A percentile compares a stretch with the other conserved stretches of the same genome.
Evolutionary conservation across 345 rosid genomes (phyloP).

Genomic region (Dipteronia dyeriana): DNA sequence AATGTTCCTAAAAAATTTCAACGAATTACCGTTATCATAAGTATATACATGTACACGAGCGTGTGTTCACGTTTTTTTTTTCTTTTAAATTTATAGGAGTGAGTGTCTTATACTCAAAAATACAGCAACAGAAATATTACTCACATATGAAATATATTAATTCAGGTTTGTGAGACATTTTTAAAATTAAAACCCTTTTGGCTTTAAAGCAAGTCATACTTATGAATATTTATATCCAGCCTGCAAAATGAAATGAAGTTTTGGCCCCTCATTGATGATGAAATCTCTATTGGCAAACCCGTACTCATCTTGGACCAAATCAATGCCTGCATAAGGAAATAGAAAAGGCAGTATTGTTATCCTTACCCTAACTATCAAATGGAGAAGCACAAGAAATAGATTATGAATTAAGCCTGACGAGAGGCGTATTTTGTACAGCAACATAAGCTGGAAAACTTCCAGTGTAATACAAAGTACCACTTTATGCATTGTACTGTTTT

Average conservation of each 20-base stretch:
- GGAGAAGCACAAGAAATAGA: slow-evolving; percentile 14
- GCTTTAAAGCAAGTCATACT: slow-evolving; percentile 43
- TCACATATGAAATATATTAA: not conserved
- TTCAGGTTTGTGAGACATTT: not conserved
- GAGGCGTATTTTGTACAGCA: not conserved
- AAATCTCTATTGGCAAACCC: slow-evolving; percentile 92
- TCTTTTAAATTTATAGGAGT: not conserved
- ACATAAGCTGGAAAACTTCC: not conserved
- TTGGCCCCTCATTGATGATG: slow-evolving; percentile 88
- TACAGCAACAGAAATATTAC: too few relatives aligned
- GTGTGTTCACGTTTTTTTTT: too few relatives aligned
- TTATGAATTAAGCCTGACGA: not conserved
- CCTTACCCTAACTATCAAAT: slow-evolving; percentile 3
- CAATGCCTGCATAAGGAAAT: slow-evolving; percentile 64
- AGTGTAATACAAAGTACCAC: not conserved
- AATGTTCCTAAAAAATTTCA: slow-evolving; percentile 64
- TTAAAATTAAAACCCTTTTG: not conserved
- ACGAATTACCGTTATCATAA: not conserved
- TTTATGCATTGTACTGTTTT: not conserved
- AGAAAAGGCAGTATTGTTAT: slow-evolving; percentile 6
- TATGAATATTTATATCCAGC: slow-evolving; percentile 93
- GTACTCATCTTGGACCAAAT: slow-evolving; percentile 99
- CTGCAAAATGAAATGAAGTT: slow-evolving; percentile 75
- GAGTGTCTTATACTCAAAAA: not conserved
- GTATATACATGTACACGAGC: not conserved